Conservation (phyloP, 2,329 filamentous ascomycete genomes). For the Diaporthe australafricana region DNA sequence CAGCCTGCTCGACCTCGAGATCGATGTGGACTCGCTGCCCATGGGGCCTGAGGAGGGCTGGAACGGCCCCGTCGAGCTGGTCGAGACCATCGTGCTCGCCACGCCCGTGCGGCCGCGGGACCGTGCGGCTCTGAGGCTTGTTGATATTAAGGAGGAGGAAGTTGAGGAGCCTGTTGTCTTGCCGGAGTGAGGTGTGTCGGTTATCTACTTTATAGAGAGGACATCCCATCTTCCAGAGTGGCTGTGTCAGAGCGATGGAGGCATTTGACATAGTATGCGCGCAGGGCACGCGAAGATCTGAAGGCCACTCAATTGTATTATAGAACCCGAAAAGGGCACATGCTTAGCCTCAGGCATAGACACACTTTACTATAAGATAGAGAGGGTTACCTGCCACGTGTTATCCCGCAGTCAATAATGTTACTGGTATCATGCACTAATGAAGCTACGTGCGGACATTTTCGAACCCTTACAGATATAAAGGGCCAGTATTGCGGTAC, state of each 20-base stretch:
- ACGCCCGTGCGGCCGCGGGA: conserved; percentile 67
- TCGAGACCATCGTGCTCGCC: conserved; percentile 87
- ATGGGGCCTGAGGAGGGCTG: conserved; percentile 82
- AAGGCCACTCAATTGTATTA: too few relatives aligned
- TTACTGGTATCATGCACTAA: too few relatives aligned
- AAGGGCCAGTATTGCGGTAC: too few relatives aligned
- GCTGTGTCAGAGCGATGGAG: too few relatives aligned
- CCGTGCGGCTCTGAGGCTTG: conserved; percentile 37
- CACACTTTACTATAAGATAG: too few relatives aligned
- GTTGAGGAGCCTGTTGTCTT: conserved; percentile 34
- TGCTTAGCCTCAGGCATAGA: too few relatives aligned
- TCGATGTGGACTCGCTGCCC: conserved; percentile 86
- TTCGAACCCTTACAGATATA: too few relatives aligned
- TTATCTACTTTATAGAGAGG: too few relatives aligned
- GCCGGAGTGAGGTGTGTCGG: not conserved
- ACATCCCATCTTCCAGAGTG: too few relatives aligned
- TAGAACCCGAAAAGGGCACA: not conserved
- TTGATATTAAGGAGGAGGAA: conserved; percentile 41
- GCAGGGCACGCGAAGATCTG: not conserved
- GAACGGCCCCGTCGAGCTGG: conserved; percentile 82
- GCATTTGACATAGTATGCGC: not conserved
- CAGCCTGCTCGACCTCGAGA: conserved; percentile 78
- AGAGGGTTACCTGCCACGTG: too few relatives aligned
- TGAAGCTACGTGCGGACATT: too few relatives aligned
- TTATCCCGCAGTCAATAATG: too few relatives aligned